These are phyloP conservation scores for Arachis monticola DNA, from an alignment of 331 rosid genomes.

Conservation along the genomic window DNA sequence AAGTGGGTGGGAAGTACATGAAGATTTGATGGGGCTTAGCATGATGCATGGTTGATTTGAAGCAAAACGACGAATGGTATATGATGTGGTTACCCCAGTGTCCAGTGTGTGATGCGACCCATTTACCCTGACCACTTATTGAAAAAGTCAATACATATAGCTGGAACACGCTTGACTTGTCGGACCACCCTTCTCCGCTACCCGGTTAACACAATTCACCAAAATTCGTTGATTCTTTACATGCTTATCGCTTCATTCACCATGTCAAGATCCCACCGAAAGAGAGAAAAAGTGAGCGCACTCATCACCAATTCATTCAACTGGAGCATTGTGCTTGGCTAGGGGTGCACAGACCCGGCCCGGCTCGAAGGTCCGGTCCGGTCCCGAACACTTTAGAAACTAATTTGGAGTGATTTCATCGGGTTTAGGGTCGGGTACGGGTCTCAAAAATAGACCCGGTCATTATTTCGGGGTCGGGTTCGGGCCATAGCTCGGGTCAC, in stretches of 20 bases:
- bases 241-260: not conserved
- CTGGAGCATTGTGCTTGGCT: not conserved
- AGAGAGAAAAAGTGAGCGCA: not conserved
- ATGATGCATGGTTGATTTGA: no score
- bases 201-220: not conserved
- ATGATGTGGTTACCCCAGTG: no score
- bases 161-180: conserved; percentile 42
- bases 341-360: no score
- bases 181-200: not conserved
- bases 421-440: no score
- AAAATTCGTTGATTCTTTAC: not conserved
- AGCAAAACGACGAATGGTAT: no score
- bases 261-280: not conserved
- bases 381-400: no score
- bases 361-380: no score
- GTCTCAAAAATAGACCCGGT: no score
- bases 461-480: no score
- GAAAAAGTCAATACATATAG: conserved; percentile 23
- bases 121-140: not conserved
- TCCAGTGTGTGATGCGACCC: conserved; percentile 39
- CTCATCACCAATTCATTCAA: not conserved
- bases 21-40: not conserved
- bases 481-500: no score
- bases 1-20: not conserved
- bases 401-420: no score